These are phyloP conservation scores for Endotrypanum monterogeii DNA, from an alignment of 208 protist species.

Conservation along the genomic window DNA sequence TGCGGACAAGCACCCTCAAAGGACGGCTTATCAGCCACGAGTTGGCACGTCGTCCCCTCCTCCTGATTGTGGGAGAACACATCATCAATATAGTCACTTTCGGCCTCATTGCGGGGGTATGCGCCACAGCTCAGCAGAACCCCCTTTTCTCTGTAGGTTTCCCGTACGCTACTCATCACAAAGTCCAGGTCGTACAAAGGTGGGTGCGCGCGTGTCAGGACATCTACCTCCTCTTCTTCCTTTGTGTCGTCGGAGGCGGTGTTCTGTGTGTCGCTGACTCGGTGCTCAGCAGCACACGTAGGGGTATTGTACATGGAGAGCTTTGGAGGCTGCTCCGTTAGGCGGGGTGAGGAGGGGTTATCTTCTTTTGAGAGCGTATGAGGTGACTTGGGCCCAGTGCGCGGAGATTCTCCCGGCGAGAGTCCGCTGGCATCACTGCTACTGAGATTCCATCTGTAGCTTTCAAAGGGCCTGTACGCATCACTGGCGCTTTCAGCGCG, in stretches of 20 bases:
- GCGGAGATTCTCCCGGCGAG: neutral
- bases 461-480: neutral
- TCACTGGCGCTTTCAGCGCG: constrained; percentile 12
- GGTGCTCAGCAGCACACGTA: neutral
- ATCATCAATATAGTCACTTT: neutral
- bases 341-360: neutral
- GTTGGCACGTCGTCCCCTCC: too few relatives aligned
- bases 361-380: neutral
- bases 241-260: neutral
- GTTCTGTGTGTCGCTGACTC: neutral
- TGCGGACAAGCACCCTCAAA: too few relatives aligned
- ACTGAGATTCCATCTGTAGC: constrained; percentile 2
- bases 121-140: neutral
- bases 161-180: neutral
- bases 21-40: too few relatives aligned
- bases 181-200: constrained; percentile 13
- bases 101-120: neutral
- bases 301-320: neutral
- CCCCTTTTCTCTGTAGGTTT: neutral
- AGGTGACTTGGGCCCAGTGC: constrained; percentile 7
- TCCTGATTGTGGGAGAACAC: too few relatives aligned
- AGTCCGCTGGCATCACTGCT: neutral
- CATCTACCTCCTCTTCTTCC: neutral
- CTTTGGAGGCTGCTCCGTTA: neutral
- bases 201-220: neutral